Percentiles rank a stretch among this genome's conserved stretches.
Evolutionary conservation across 1,284 basidiomycete species (phyloP).

Genomic region (Ceratobasidium sp.): DNA sequence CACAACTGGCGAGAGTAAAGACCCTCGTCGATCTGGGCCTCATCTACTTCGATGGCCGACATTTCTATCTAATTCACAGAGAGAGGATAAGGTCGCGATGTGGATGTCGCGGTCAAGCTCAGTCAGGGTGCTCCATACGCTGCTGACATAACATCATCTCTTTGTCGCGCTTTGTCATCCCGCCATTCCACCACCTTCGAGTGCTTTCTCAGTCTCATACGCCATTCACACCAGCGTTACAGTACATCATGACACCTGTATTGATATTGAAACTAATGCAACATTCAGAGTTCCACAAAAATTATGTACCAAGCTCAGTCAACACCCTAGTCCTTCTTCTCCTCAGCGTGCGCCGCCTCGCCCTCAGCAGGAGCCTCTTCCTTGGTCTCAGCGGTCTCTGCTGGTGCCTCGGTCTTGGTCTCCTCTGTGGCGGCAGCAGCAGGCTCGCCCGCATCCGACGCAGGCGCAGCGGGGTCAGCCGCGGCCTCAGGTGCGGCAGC

Average conservation of each 20-base stretch:
- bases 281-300: conserved; percentile 41
- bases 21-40: conserved; percentile 88
- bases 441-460: conserved; percentile 51
- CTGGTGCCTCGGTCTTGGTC: conserved; percentile 16
- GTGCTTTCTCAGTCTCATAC: not conserved
- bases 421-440: conserved; percentile 33
- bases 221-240: not conserved
- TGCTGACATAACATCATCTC: conserved; percentile 30
- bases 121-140: conserved; percentile 25
- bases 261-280: conserved; percentile 34
- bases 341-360: not conserved
- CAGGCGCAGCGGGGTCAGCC: conserved; percentile 45
- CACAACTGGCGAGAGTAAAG: conserved; percentile 97
- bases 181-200: conserved; percentile 11
- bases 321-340: conserved; percentile 27
- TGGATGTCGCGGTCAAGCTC: conserved; percentile 42
- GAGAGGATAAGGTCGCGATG: conserved; percentile 12
- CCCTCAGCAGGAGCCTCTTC: not conserved
- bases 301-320: conserved; percentile 25
- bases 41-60: conserved; percentile 83
- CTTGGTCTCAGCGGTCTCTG: not conserved
- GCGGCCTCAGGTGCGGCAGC: conserved; percentile 53
- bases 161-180: conserved; percentile 5
- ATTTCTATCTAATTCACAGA: not conserved
- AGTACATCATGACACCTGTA: not conserved